Conservation (phyloP, 2,329 filamentous ascomycete genomes). For the Diaporthe sp. region DNA sequence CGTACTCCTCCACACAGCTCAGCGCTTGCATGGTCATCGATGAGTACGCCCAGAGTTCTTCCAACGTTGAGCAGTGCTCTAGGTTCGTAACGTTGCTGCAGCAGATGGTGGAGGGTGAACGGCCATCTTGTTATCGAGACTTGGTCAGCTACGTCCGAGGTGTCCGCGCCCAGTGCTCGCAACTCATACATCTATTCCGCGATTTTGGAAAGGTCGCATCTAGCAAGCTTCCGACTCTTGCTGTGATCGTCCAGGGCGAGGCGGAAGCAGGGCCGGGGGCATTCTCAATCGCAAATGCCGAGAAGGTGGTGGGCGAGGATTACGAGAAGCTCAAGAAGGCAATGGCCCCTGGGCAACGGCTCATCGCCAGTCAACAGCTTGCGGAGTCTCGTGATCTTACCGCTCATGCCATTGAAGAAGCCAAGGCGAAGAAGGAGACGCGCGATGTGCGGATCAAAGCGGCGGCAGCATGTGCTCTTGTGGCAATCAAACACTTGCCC, state of each 20-base stretch:
- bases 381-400: slow-evolving; percentile 82
- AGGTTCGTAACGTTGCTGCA: slow-evolving; percentile 77
- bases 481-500: slow-evolving; percentile 88
- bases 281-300: slow-evolving; percentile 89
- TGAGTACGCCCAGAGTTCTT: slow-evolving; percentile 80
- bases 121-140: slow-evolving; percentile 88
- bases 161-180: slow-evolving; percentile 90
- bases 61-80: slow-evolving; percentile 61
- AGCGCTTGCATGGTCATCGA: slow-evolving; percentile 87
- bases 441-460: slow-evolving; percentile 90
- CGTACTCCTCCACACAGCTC: slow-evolving; percentile 88
- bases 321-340: slow-evolving; percentile 90
- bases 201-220: slow-evolving; percentile 87
- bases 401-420: slow-evolving; percentile 81
- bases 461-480: slow-evolving; percentile 86
- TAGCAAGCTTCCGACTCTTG: slow-evolving; percentile 81
- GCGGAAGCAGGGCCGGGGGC: slow-evolving; percentile 91
- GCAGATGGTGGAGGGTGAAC: slow-evolving; percentile 83
- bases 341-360: slow-evolving; percentile 88
- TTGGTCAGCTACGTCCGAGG: slow-evolving; percentile 91
- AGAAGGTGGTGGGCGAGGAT: slow-evolving; percentile 87
- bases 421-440: slow-evolving; percentile 81
- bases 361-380: slow-evolving; percentile 85
- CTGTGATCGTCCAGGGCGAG: slow-evolving; percentile 94
- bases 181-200: slow-evolving; percentile 90